Conservation (phyloP, 2,329 filamentous ascomycete genomes). For the Chrysoporthe cubensis region DNA sequence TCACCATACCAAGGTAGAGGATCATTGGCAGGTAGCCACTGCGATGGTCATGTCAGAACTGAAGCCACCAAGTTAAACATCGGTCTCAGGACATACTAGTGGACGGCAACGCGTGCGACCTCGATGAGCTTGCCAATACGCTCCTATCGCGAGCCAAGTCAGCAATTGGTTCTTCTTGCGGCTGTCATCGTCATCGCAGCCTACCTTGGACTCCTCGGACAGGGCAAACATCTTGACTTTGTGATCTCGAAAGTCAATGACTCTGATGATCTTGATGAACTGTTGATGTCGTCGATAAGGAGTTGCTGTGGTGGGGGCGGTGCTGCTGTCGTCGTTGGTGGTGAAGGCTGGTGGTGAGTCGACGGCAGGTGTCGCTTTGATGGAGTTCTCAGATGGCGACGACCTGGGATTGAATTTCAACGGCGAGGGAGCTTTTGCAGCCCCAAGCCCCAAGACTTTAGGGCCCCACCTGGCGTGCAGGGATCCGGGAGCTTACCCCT, state of each 20-base stretch:
- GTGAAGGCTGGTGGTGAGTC: conserved; percentile 5
- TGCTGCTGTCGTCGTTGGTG: conserved; percentile 13
- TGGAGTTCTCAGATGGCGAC: conserved; percentile 26
- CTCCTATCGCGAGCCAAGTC: conserved; percentile 63
- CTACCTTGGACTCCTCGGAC: conserved; percentile 96
- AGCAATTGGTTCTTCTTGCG: conserved; percentile 1
- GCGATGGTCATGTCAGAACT: conserved; percentile 41
- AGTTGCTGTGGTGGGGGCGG: conserved; percentile 1
- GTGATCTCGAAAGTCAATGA: background rate
- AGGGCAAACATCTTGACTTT: conserved; percentile 63
- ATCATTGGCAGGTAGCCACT: conserved; percentile 97
- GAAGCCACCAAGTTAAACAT: background rate
- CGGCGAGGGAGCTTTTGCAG: too few relatives aligned
- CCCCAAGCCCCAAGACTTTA: conserved; percentile 4
- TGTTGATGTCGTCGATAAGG: background rate
- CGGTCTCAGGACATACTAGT: conserved; percentile 72
- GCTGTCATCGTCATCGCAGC: conserved; percentile 24
- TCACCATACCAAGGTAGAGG: conserved; percentile 82
- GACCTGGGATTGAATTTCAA: conserved; percentile 8
- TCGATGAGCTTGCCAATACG: conserved; percentile 97
- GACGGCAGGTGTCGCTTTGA: conserved; percentile 9
- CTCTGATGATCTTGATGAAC: background rate
- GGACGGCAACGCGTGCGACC: conserved; percentile 87
- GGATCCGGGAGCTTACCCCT: conserved; percentile 3
- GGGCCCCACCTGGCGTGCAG: background rate